Evolutionary conservation across 306 rosid species (phyloP).

Genomic region (Pachyrhizus erosus): DNA sequence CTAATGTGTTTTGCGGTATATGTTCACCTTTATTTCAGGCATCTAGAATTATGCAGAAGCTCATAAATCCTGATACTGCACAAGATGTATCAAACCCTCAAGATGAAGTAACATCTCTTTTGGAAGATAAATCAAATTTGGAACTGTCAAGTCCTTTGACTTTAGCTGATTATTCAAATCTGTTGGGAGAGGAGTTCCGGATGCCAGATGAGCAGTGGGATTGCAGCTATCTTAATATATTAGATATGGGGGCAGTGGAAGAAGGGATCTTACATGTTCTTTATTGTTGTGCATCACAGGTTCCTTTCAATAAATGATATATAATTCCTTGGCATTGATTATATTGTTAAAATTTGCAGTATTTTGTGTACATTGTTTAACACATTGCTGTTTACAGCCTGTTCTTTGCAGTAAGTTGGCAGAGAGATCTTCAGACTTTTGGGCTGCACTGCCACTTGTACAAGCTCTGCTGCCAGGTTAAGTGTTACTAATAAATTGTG

Average conservation of each 20-base stretch:
- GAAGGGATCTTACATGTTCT: slow-evolving; percentile 91
- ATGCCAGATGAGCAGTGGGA: slow-evolving; percentile 81
- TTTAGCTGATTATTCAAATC: slow-evolving; percentile 72
- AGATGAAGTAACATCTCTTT: slow-evolving; percentile 53
- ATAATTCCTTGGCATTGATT: slow-evolving; percentile 11
- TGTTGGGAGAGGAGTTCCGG: slow-evolving; percentile 87
- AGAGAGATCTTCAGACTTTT: slow-evolving; percentile 74
- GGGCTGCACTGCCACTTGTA: slow-evolving; percentile 81
- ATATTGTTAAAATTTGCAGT: slow-evolving; percentile 34
- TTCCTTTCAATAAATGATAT: slow-evolving; percentile 50
- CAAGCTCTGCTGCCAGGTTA: slow-evolving; percentile 95
- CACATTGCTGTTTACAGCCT: slow-evolving; percentile 68
- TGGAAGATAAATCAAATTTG: slow-evolving; percentile 61
- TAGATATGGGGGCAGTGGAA: slow-evolving; percentile 87
- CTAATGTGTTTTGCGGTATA: slow-evolving; percentile 27
- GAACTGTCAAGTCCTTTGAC: slow-evolving; percentile 58
- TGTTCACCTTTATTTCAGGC: slow-evolving; percentile 62
- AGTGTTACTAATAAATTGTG: slow-evolving; percentile 34
- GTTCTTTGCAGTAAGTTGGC: slow-evolving; percentile 87
- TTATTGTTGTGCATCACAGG: slow-evolving; percentile 95
- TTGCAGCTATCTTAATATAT: slow-evolving; percentile 71
- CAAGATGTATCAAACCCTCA: slow-evolving; percentile 61
- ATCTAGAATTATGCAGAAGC: slow-evolving; percentile 80
- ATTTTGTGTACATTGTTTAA: slow-evolving; percentile 49
- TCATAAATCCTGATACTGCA: slow-evolving; percentile 63